Conservation (phyloP, 1,139 yeast species). For the Candida sanyaensis region DNA sequence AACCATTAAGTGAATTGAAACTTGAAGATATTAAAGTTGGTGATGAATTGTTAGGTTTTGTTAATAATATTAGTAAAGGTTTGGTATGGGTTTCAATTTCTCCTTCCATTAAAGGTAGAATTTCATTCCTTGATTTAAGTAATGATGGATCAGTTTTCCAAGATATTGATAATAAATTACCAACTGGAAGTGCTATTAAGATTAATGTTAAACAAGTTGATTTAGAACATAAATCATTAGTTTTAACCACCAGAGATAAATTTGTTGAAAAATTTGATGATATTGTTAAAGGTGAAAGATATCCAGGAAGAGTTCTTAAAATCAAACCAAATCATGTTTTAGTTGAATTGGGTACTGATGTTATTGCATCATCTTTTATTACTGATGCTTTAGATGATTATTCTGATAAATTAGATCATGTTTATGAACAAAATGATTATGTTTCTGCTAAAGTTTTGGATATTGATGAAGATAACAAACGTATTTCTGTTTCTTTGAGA, state of each 20-base stretch:
- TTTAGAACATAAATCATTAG: conserved; percentile 49
- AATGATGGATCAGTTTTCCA: conserved; percentile 54
- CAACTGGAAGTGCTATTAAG: conserved; percentile 70
- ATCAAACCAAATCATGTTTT: conserved; percentile 63
- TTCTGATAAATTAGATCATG: conserved; percentile 52
- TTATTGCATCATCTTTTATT: conserved; percentile 66
- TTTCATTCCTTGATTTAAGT: conserved; percentile 66
- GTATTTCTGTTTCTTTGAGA: conserved; percentile 67
- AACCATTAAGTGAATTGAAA: conserved; percentile 28
- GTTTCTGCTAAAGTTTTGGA: conserved; percentile 63
- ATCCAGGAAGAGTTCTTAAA: conserved; percentile 69
- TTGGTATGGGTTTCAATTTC: conserved; percentile 70
- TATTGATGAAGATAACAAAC: conserved; percentile 56
- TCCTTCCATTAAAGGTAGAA: conserved; percentile 67
- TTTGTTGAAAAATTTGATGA: conserved; percentile 48
- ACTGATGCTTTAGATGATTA: conserved; percentile 83
- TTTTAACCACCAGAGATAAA: conserved; percentile 52
- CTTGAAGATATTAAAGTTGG: conserved; percentile 46
- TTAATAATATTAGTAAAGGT: conserved; percentile 55
- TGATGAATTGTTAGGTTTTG: conserved; percentile 46
- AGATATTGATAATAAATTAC: conserved; percentile 56
- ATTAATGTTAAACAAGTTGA: conserved; percentile 60
- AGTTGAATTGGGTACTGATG: conserved; percentile 63
- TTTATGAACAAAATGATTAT: conserved; percentile 56
- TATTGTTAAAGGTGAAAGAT: conserved; percentile 54